Conservation (phyloP, 169 alveolate genomes). For the Cytauxzoon felis region DNA sequence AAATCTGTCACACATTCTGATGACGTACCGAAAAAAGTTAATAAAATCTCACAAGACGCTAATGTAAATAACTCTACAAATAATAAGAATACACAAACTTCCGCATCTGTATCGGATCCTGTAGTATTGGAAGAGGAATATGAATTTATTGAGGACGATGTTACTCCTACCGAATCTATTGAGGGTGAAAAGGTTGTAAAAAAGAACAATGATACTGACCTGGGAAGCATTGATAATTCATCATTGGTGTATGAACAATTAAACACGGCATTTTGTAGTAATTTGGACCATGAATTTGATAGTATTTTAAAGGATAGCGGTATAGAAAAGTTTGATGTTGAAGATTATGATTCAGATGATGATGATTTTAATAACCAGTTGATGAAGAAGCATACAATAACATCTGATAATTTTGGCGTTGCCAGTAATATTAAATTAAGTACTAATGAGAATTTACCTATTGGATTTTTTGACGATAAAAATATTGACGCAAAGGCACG, state of each 20-base stretch:
- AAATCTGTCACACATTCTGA: no score
- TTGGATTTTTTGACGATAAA: constrained; percentile 62
- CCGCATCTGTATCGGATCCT: no score
- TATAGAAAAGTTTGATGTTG: constrained; percentile 10
- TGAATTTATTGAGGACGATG: background rate
- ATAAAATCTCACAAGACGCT: no score
- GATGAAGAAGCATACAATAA: constrained; percentile 17
- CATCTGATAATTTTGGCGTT: constrained; percentile 54
- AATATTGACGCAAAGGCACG: constrained; percentile 59
- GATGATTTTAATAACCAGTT: background rate
- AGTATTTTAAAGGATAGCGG: constrained; percentile 36
- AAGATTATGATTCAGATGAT: background rate
- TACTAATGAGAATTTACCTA: constrained; percentile 45
- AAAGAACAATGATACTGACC: no score
- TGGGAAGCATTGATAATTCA: no score
- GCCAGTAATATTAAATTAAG: constrained; percentile 9
- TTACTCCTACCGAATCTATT: background rate
- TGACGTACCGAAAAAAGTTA: constrained; percentile 1
- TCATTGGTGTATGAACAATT: constrained; percentile 57
- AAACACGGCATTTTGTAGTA: constrained; percentile 62
- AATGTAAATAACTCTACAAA: no score
- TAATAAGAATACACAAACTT: no score
- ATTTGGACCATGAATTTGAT: constrained; percentile 45
- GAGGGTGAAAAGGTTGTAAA: background rate
- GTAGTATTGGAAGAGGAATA: background rate